Evolutionary conservation across 2,329 filamentous ascomycete genomes (phyloP), one percentile per base, ranked within the genome.

Genomic region (Chaetothyriales sp.): DNA sequence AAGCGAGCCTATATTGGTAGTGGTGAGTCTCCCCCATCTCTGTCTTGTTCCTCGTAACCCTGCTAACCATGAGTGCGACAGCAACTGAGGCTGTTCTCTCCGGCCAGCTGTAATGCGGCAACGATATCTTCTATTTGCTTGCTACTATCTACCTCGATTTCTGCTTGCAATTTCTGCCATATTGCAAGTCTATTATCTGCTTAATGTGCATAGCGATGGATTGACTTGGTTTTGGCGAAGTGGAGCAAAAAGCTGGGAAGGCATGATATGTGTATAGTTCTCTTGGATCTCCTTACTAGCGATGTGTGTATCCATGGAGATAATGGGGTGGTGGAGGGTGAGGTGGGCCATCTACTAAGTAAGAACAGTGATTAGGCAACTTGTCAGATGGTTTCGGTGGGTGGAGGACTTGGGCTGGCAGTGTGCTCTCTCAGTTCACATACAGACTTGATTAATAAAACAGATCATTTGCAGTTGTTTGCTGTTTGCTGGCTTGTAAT

Each of bases 1-100:
- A 93, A 86, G 76, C 83, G 89, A 68, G 80, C 86, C 52, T 98
- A 95, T 68, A 96, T 98, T 65, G 89, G 88, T 67, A 88, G 82
- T 71, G 85, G 85, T 90, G 81, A 70, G 83, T 78, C 57, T 43
- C 12, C 22, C 15, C 8, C 18, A 32, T 15, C 28, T 12, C 7
- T 28, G 26, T 12, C 12, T 48, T 44, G 19, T 28, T 10, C n/a
- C 26, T 7, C 9, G 2, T 12, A 10, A 15, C 32, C 18, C 48
- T 25, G 48, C 65, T 66, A 62, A 71, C 63, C 51, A 59, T 51
- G 15, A 5, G 12, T 49, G 46, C 19, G 60, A 78, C 56, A 74
- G 85, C 85, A 59, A 89, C 85, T 52, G 85, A 89, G 68, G 84
- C 84, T 49, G 74, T 89, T 55, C 72, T 90, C 49, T 86, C 84